Percentiles rank a stretch among this genome's conserved stretches.
These are phyloP conservation scores for Diacronema lutheri DNA, from an alignment of 78 protist species.

Conservation along the genomic window DNA sequence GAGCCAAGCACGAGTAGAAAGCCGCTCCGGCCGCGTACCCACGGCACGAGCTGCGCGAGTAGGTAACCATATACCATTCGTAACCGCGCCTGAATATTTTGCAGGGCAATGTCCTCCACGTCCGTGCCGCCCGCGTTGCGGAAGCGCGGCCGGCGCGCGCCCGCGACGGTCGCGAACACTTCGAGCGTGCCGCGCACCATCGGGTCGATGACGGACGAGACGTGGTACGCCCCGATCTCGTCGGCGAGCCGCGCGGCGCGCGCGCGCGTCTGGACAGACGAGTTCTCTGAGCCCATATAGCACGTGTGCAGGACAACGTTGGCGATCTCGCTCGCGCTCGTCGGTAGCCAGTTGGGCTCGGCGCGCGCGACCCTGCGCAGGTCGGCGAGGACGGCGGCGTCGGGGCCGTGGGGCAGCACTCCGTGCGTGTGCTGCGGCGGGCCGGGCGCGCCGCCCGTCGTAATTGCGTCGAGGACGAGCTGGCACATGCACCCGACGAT, in stretches of 20 bases:
- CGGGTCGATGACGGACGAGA: neutral
- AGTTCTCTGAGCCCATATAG: conserved; percentile 59
- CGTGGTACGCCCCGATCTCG: neutral
- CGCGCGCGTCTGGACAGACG: neutral
- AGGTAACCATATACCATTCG: conserved; percentile 78
- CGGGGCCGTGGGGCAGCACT: neutral
- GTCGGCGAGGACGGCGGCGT: conserved; percentile 9
- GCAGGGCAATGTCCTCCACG: conserved; percentile 60
- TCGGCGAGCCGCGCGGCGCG: neutral
- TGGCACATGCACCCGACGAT: conserved; percentile 72
- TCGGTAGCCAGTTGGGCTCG: conserved; percentile 14
- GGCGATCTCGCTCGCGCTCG: conserved; percentile 29
- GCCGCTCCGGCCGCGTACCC: conserved; percentile 53
- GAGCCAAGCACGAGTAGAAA: conserved; percentile 74
- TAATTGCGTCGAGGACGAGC: conserved; percentile 36
- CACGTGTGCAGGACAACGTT: conserved; percentile 51
- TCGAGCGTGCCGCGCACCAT: neutral
- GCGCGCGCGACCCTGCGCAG: neutral
- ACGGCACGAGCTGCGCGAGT: conserved; percentile 69
- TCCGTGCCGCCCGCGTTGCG: neutral
- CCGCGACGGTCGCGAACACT: neutral
- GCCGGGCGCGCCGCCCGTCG: too few relatives aligned
- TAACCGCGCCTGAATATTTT: conserved; percentile 74
- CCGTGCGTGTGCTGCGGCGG: too few relatives aligned
- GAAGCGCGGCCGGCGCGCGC: too few relatives aligned